phyloP scores from a whole-genome alignment of 129 eudicot genomes.

The Centaurea solstitialis region DNA sequence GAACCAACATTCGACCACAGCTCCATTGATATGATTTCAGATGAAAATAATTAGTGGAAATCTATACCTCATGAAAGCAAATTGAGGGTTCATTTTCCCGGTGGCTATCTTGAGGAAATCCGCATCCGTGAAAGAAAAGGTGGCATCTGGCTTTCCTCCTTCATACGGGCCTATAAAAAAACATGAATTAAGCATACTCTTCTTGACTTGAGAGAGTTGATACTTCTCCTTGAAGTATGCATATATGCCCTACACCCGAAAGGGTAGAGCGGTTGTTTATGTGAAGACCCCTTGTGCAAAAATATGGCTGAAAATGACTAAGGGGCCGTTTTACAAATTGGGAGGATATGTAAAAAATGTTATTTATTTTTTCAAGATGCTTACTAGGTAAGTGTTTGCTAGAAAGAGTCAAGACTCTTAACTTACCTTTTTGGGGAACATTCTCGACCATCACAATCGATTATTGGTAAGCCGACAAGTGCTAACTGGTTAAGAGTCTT shows the following conservation, averaged over 20 bases:
- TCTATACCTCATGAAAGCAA: constrained; percentile 46
- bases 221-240: no score
- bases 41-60: neutral
- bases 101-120: constrained; percentile 61
- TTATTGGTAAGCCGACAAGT: no score
- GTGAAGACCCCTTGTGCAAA: neutral
- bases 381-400: no score
- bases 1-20: neutral
- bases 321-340: no score
- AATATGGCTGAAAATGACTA: neutral
- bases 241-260: no score
- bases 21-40: neutral
- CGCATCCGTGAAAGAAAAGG: constrained; percentile 85
- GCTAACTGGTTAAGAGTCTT: no score
- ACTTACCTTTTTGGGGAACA: no score
- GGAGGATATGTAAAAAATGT: no score
- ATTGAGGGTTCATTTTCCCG: constrained; percentile 48
- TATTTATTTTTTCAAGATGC: no score
- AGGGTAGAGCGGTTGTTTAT: neutral
- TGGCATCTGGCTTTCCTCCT: constrained; percentile 93
- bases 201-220: neutral
- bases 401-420: no score
- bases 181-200: neutral
- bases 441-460: no score
- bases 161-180: constrained; percentile 56